Evolutionary conservation across 768 basidiomycete species (phyloP), one percentile per base, ranked within the genome.

Genomic region (Tephrocybe sp.): DNA sequence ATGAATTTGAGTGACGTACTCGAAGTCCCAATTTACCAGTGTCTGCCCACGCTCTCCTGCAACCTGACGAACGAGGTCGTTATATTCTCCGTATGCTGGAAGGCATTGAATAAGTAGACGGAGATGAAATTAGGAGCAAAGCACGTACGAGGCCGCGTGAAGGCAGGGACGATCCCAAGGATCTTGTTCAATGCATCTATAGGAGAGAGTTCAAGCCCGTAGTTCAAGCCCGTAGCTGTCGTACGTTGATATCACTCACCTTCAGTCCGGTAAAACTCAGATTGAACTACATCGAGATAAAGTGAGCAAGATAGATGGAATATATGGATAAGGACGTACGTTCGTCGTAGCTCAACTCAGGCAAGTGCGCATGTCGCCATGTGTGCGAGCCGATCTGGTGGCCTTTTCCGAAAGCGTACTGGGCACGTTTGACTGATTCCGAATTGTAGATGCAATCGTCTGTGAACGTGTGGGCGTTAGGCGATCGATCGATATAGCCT

Each of bases 331-430:
- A 8, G 10, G 5, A 53, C 51, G n/a, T 25, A 53, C 52, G 28
- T 25, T 53, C 24, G 25, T 41, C 47, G 14, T 4, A 1, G 23
- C 28, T 34, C 24, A 78, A 59, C 2, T 54, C 67, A 7, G 65
- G 64, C 1, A 79, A 62, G 51, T 76, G 64, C 10, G 56, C 53
- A 51, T 79, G 78, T 11, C 60, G 54, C 78, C 78, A 79, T 20
- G 76, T 77, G 55, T 79, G 78, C n/a, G 76, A 76, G 4, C 65
- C 76, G 42, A 78, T 57, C 58, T 74, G 70, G 53, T 77, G 75
- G 5, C 77, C 77, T 17, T 65, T 60, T n/a, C 65, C 59, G 54
- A 68, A 72, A 1, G 68, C 73, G 49, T 73, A 68, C 48, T 67
- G 69, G 45, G 73, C 47, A 32, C 62, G 51, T 26, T 64, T 54